A percentile compares a stretch with the other conserved stretches of the same genome.
phyloP scores from a whole-genome alignment of 1,284 basidiomycete species.

The Fomes fomentarius region DNA sequence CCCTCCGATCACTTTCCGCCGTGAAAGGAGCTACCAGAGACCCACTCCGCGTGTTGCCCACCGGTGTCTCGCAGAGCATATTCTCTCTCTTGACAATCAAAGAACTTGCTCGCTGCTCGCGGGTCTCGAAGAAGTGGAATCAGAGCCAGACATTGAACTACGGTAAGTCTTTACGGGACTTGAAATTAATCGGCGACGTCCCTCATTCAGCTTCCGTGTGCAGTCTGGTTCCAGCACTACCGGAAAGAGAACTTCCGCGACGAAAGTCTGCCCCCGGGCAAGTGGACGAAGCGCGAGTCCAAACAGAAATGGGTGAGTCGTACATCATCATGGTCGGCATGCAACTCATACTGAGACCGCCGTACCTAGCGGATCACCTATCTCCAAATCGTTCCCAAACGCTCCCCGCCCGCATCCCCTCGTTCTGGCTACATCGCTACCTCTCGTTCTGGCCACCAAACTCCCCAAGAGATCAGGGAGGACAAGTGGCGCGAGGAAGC shows the following conservation, averaged over 20 bases:
- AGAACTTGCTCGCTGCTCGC: conserved; percentile 75
- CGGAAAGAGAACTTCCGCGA: conserved; percentile 81
- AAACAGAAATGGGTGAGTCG: conserved; percentile 79
- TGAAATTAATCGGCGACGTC: too few relatives aligned
- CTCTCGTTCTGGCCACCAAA: conserved; percentile 65
- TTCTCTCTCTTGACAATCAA: conserved; percentile 68
- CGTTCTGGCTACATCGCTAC: conserved; percentile 54
- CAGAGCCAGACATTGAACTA: conserved; percentile 90
- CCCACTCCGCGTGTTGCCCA: conserved; percentile 74
- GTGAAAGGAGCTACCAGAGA: conserved; percentile 44
- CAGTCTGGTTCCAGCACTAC: conserved; percentile 92
- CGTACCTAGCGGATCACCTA: conserved; percentile 67
- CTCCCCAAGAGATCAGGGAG: conserved; percentile 76
- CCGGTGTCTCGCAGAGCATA: conserved; percentile 77
- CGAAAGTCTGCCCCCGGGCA: conserved; percentile 72
- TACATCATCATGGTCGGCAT: not conserved
- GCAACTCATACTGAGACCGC: not conserved
- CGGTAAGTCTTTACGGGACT: conserved; percentile 50
- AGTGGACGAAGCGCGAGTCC: conserved; percentile 86
- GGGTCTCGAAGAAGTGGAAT: conserved; percentile 85
- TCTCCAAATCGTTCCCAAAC: conserved; percentile 49
- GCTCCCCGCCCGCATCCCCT: conserved; percentile 45
- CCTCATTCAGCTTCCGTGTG: not conserved
- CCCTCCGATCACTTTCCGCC: conserved; percentile 39
- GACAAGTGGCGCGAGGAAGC: conserved; percentile 71